These are phyloP conservation scores for Narthecium ossifragum DNA, from an alignment of 106 monocot genomes.

Conservation along the genomic window DNA sequence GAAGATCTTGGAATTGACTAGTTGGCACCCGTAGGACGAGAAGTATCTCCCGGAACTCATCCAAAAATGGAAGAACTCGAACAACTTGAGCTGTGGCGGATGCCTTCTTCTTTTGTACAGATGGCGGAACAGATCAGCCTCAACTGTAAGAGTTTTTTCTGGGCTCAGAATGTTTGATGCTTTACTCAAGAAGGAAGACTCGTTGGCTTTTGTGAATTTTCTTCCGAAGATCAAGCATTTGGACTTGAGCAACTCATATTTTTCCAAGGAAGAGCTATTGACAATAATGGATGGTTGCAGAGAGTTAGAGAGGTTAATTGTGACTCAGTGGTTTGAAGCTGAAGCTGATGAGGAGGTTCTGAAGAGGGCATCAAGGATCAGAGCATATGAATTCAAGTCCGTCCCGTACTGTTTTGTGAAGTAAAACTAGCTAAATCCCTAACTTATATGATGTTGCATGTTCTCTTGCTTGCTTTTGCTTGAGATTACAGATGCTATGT, in stretches of 20 bases:
- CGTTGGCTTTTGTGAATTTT: background rate
- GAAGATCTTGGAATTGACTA: too few species aligned
- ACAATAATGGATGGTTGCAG: slow-evolving; percentile 6
- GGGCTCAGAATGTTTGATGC: slow-evolving; percentile 5
- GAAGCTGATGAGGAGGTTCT: slow-evolving; percentile 2
- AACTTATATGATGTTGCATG: too few species aligned
- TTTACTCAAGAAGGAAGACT: slow-evolving; percentile 3
- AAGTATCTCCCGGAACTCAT: too few species aligned
- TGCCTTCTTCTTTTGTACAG: background rate
- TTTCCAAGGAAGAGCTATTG: slow-evolving; percentile 7
- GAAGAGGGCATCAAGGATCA: too few species aligned
- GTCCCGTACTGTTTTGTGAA: too few species aligned
- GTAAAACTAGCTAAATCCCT: too few species aligned
- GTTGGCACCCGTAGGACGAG: too few species aligned
- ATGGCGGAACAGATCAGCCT: background rate
- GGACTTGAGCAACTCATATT: slow-evolving; percentile 7
- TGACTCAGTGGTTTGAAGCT: slow-evolving; percentile 5
- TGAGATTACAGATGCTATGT: too few species aligned
- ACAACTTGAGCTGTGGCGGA: too few species aligned
- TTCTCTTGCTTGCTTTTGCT: too few species aligned
- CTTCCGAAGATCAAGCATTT: slow-evolving; percentile 3
- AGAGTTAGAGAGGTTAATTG: slow-evolving; percentile 6
- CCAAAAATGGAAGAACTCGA: too few species aligned
- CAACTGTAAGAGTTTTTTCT: slow-evolving; percentile 1
- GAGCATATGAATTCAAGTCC: too few species aligned